Conservation (phyloP, 768 basidiomycete species). For the Phanerochaete sordida region DNA sequence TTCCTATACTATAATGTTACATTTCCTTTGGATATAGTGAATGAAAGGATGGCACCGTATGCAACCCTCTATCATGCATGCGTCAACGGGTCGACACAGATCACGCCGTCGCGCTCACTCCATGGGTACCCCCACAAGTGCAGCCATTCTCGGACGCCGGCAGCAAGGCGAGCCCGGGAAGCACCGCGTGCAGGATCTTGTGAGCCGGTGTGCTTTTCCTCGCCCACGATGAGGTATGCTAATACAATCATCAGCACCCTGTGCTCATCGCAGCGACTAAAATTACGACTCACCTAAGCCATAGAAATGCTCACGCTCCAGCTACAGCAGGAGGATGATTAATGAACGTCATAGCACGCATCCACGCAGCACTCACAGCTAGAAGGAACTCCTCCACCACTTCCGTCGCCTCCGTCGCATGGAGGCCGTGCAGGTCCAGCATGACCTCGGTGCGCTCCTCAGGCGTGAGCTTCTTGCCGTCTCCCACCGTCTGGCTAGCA, state of each 20-base stretch:
- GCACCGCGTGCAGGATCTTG: constrained; percentile 81
- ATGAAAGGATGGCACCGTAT: background rate
- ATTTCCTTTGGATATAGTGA: constrained; percentile 3
- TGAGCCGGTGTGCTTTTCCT: constrained; percentile 95
- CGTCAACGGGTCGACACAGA: constrained; percentile 84
- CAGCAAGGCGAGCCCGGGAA: constrained; percentile 77
- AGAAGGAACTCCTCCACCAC: constrained; percentile 87
- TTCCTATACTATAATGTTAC: constrained; percentile 1
- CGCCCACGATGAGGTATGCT: constrained; percentile 91
- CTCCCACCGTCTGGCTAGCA: constrained; percentile 49
- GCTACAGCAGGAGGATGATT: constrained; percentile 34
- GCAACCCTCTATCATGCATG: constrained; percentile 36
- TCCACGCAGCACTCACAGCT: constrained; percentile 52
- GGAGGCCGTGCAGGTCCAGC: constrained; percentile 90
- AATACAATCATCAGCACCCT: background rate
- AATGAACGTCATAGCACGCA: background rate
- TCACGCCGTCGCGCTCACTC: constrained; percentile 87
- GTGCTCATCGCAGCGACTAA: background rate
- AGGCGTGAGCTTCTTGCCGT: constrained; percentile 57
- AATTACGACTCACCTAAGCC: constrained; percentile 61
- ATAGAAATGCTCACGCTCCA: constrained; percentile 85
- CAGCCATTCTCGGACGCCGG: constrained; percentile 87
- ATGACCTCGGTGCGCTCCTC: constrained; percentile 89
- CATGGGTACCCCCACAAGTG: constrained; percentile 96
- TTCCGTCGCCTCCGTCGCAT: constrained; percentile 90